Percentiles rank a stretch among this genome's conserved stretches.
phyloP scores from a whole-genome alignment of 23 red algal genomes.

The Gracilaria domingensis region DNA sequence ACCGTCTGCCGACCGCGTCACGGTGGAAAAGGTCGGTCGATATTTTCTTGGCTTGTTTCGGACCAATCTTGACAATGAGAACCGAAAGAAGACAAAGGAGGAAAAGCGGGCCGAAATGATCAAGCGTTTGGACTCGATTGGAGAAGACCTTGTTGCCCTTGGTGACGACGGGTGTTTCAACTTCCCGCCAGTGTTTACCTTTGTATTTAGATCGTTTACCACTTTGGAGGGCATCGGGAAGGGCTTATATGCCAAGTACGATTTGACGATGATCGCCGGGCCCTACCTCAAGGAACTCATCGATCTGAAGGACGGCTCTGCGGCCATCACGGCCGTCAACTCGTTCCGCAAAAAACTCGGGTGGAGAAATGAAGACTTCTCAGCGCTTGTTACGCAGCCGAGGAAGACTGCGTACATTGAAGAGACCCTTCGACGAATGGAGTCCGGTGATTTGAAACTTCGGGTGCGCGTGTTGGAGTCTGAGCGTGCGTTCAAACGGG shows the following conservation, averaged over 20 bases:
- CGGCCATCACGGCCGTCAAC: constrained; percentile 75
- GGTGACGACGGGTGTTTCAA: constrained; percentile 90
- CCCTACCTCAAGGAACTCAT: constrained; percentile 92
- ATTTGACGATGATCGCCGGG: constrained; percentile 83
- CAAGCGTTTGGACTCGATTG: constrained; percentile 74
- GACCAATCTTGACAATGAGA: constrained; percentile 48
- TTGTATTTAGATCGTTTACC: constrained; percentile 95
- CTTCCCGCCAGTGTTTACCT: constrained; percentile 92
- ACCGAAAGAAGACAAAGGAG: constrained; percentile 61
- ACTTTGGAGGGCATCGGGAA: constrained; percentile 92
- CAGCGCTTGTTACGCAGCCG: constrained; percentile 76
- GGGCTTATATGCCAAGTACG: constrained; percentile 79
- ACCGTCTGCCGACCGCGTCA: constrained; percentile 73
- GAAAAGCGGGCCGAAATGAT: constrained; percentile 66
- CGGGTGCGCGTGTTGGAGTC: constrained; percentile 85
- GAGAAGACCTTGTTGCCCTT: constrained; percentile 84
- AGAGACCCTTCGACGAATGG: constrained; percentile 78
- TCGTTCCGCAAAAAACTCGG: constrained; percentile 75
- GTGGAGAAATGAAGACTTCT: constrained; percentile 80
- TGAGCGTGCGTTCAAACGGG: constrained; percentile 78
- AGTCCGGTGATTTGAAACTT: constrained; percentile 82
- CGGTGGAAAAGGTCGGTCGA: constrained; percentile 85
- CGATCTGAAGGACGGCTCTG: constrained; percentile 90
- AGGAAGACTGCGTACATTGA: constrained; percentile 89
- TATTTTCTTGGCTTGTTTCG: constrained; percentile 87